Evolutionary conservation across 2,329 filamentous ascomycete species (phyloP).

Genomic region (Colletotrichum sp.): DNA sequence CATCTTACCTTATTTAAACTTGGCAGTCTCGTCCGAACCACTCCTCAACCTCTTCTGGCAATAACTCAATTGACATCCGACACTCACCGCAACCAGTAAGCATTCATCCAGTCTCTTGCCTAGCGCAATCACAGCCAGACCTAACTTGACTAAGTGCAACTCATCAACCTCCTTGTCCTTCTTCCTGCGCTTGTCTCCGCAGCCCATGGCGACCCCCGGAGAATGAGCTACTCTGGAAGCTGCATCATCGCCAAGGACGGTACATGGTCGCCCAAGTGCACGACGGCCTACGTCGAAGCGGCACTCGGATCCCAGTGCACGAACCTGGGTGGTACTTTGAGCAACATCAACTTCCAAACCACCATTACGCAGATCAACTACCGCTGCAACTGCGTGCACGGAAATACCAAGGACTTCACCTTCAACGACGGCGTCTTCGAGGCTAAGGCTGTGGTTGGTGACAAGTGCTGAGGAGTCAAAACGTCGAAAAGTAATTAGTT

Average conservation of each 20-base stretch:
- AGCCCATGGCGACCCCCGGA: background rate
- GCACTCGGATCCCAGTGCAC: background rate
- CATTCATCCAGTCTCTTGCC: background rate
- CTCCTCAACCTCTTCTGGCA: background rate
- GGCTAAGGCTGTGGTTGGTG: background rate
- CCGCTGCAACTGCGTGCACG: background rate
- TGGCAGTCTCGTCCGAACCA: background rate
- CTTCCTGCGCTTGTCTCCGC: background rate
- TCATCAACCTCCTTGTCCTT: background rate
- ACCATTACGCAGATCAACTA: background rate
- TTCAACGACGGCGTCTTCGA: background rate
- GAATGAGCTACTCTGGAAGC: background rate
- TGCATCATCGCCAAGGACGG: background rate
- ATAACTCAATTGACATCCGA: background rate
- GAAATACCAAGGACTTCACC: background rate
- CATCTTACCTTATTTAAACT: background rate
- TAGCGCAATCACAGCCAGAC: background rate
- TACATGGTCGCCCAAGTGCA: background rate
- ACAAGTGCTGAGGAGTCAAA: background rate
- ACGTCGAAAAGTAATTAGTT: background rate
- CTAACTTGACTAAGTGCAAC: background rate
- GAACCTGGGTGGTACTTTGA: background rate
- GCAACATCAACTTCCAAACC: background rate
- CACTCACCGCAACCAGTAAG: background rate
- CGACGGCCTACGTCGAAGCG: background rate